phyloP scores from a whole-genome alignment of 306 rosid genomes.

The Cucurbita maxima region DNA sequence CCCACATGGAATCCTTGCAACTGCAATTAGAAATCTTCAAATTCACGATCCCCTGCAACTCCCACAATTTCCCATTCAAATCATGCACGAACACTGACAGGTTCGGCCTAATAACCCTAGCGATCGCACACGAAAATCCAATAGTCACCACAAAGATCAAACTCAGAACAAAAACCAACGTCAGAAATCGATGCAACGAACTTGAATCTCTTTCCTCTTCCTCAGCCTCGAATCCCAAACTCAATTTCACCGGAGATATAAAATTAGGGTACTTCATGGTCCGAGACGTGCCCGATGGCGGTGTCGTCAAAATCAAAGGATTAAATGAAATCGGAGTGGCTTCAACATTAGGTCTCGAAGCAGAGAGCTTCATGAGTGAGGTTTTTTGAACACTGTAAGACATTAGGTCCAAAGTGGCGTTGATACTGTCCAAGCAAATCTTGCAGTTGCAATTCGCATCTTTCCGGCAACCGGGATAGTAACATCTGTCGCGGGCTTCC shows the following conservation, averaged over 20 bases:
- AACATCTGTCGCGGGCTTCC: slow-evolving; percentile 41
- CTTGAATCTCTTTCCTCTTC: slow-evolving; percentile 6
- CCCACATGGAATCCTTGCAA: slow-evolving; percentile 28
- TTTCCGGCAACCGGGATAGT: slow-evolving; percentile 73
- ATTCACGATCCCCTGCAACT: slow-evolving; percentile 12
- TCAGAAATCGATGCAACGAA: slow-evolving; percentile 12
- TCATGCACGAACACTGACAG: slow-evolving; percentile 12
- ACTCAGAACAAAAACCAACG: slow-evolving; percentile 20
- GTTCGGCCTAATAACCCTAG: slow-evolving; percentile 23
- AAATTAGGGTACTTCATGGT: slow-evolving; percentile 11
- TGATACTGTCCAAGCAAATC: slow-evolving; percentile 68
- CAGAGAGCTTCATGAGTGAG: slow-evolving; percentile 45
- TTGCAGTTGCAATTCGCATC: slow-evolving; percentile 64
- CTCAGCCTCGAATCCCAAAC: not conserved
- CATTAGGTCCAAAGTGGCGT: slow-evolving; percentile 77
- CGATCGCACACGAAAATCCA: slow-evolving; percentile 20
- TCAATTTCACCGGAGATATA: slow-evolving; percentile 21
- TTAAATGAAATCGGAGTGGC: slow-evolving; percentile 49
- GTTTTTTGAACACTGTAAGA: slow-evolving; percentile 45
- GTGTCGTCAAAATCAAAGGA: slow-evolving; percentile 37
- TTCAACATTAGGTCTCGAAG: slow-evolving; percentile 23
- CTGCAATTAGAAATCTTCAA: slow-evolving; percentile 46
- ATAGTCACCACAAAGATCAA: slow-evolving; percentile 22
- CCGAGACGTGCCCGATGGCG: slow-evolving; percentile 14
- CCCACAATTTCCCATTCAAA: slow-evolving; percentile 17